Conservation (phyloP, 148 eudicot species). For the Polygonum maritimum region DNA sequence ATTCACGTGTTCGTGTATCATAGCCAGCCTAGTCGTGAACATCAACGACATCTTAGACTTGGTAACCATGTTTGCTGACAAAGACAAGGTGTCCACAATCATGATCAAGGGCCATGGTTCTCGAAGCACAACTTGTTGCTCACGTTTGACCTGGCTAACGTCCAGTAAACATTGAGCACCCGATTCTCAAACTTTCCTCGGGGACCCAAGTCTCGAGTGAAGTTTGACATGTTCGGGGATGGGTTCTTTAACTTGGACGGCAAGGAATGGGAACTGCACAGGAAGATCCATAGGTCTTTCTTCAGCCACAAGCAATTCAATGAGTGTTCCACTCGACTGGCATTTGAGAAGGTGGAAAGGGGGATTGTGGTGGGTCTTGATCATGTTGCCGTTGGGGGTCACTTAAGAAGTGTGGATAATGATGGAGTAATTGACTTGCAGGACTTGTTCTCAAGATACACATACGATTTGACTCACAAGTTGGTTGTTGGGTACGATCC, state of each 20-base stretch:
- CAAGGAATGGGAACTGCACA: constrained; percentile 21
- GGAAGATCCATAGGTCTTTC: constrained; percentile 8
- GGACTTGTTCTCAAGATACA: constrained; percentile 25
- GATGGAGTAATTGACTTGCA: constrained; percentile 20
- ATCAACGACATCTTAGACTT: not conserved
- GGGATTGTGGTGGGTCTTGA: constrained; percentile 18
- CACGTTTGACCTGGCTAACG: constrained; percentile 28
- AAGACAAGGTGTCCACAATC: constrained; percentile 5
- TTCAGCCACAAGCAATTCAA: constrained; percentile 11
- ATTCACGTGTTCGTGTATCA: too few species aligned
- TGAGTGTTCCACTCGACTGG: not conserved
- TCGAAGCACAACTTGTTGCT: constrained; percentile 15
- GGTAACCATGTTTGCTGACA: not conserved
- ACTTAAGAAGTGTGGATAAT: not conserved
- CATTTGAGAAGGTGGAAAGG: constrained; percentile 13
- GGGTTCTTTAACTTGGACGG: constrained; percentile 25
- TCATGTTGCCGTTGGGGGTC: not conserved
- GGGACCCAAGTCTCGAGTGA: constrained; percentile 18
- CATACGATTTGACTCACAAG: constrained; percentile 20
- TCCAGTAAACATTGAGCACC: constrained; percentile 15
- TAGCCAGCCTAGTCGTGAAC: not conserved
- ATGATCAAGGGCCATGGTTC: constrained; percentile 18
- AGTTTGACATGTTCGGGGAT: constrained; percentile 25
- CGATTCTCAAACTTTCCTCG: constrained; percentile 20
- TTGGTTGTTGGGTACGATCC: constrained; percentile 23